Evolutionary conservation across 139 green algal genomes (phyloP), one percentile per base, ranked within the genome.

Genomic region (Chlorella sp.): DNA sequence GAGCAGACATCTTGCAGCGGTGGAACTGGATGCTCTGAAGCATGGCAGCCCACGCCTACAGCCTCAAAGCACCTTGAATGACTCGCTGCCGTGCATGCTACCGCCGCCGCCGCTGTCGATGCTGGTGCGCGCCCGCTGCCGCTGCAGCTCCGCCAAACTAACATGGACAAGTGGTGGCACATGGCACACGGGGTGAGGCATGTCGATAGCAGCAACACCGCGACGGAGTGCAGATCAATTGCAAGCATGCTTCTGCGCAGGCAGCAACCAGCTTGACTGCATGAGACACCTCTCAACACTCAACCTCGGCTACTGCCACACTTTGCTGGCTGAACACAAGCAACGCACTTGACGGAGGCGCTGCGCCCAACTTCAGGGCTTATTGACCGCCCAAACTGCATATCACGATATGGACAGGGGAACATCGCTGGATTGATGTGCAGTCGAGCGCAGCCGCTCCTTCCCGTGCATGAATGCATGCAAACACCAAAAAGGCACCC

Each of bases 341-440:
- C 38, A n/a, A 40, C 77, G 56, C 77, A 83, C 77, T 83, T 83
- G 38, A 83, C 22, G 0, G 77, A 83, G 7, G 60, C 30, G 60
- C 77, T 83, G 77, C 77, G 77, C 38, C 43, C 72, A 32, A 78
- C 36, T 0, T 78, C 72, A 13, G 40, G 30, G 58, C 54, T 60
- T 24, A 60, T 2, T 60, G 51, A 60, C 51, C 51, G 51, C 51
- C n/a, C 34, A 14, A 74, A 36, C 68, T 74, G 68, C 68, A 70
- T 2, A 70, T 17, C n/a, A 43, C 48, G 13, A 51, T 9, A 51
- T 26, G 11, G 46, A 8, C 46, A 54, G 46, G 46, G 8, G 8
- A 54, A 11, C 46, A 8, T 54, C 11, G 46, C 46, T 11, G 11
- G 46, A 54, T 54, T n/a, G 46, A 17, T 54, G 46, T 11, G 11